Conservation (phyloP, 106 monocot genomes). For the Dendrobium chrysotoxum region DNA sequence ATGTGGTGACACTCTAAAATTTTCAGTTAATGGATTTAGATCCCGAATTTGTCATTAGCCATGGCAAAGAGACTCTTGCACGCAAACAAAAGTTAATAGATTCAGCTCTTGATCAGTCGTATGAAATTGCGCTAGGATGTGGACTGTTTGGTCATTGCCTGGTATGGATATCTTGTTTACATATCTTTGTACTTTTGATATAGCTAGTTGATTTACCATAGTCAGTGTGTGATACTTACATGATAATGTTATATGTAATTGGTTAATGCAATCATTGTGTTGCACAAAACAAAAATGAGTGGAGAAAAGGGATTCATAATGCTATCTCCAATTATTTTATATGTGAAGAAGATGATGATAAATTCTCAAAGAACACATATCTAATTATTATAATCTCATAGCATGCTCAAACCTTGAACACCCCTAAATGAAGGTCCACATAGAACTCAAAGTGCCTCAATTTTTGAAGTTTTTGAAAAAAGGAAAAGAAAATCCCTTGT, state of each 20-base stretch:
- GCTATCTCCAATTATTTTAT: background rate
- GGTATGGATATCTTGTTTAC: slow-evolving; percentile 31
- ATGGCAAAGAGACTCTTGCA: slow-evolving; percentile 43
- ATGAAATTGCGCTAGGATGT: slow-evolving; percentile 60
- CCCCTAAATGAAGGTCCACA: background rate
- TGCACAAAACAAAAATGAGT: background rate
- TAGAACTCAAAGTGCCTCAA: background rate
- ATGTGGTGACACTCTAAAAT: background rate
- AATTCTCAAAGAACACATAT: background rate
- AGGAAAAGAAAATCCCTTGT: background rate
- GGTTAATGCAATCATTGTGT: background rate
- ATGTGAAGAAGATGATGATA: background rate
- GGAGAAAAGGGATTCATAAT: background rate
- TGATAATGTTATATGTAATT: background rate
- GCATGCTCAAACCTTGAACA: background rate
- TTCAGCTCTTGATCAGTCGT: slow-evolving; percentile 59
- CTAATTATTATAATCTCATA: background rate
- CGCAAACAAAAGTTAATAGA: slow-evolving; percentile 64
- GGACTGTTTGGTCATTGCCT: slow-evolving; percentile 75
- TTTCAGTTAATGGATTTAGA: slow-evolving; percentile 73
- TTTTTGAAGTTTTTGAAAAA: background rate
- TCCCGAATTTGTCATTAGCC: slow-evolving; percentile 47
- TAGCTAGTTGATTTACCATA: background rate
- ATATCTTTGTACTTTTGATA: background rate
- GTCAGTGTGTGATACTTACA: background rate